Base-by-base conservation (phyloP, 2,329 filamentous ascomycete species). In the Cercospora sesami region DNA sequence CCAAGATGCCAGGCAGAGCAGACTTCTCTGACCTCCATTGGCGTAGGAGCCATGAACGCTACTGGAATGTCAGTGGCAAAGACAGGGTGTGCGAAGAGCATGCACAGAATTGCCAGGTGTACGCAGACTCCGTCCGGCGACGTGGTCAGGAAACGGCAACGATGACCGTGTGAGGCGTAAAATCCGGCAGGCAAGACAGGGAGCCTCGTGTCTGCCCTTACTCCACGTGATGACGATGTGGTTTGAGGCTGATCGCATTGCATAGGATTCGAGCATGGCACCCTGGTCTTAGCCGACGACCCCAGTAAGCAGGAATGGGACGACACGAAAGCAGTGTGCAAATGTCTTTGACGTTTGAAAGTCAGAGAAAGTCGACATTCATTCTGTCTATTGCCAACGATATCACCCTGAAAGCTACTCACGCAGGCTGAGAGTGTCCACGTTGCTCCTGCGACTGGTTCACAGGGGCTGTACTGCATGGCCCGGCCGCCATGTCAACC, bases 151-250 rank as follows among this genome's bases (percentile, higher is more conserved):
- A 58, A 58, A 16, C 18, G 51, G 51, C 36, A 48, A 31, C 36
- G 33, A 61, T 61, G 59, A 48, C 59, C 59, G 59, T 48, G 48
- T 28, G 59, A 61, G 42, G 60, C 45, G 61, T 57, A 36, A 55
- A 63, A 16, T 63, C 61, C 45, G 61, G 61, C 18, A 28, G 18
- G 16, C 21, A 53, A 53, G 48, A 53, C 21, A 53, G 48, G 48
- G 48, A 53, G 48, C 14, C 48, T 53, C 26, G 18, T 53, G 21
- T 53, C 16, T 57, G 23, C 53, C 53, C 14, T 23, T 28, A 4
- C 28, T 28, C 53, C 53, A 57, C 53, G 53, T 57, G 53, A 57
- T 57, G 53, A 26, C 16, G 53, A 23, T 57, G 23, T 12, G 23
- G 12, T 9, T n/a, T 5, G 53, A 57, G 53, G 53, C 53, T 57